Conservation (phyloP, 352 stramenopile species). For the Globisporangium okanoganense region DNA sequence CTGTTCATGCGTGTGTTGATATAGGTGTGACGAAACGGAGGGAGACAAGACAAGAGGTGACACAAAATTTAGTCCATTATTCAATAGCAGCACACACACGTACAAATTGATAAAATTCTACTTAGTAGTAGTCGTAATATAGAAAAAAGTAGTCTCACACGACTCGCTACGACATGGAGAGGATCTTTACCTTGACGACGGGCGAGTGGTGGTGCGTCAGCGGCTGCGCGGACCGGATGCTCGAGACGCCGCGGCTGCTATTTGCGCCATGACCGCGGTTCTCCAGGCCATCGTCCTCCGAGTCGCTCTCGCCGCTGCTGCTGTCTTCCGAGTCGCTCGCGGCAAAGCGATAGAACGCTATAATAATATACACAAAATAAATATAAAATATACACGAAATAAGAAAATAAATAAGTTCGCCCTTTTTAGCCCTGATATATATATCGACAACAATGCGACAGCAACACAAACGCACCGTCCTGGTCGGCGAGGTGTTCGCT, state of each 20-base stretch:
- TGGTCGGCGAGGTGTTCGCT: conserved; percentile 9
- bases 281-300: conserved; percentile 15
- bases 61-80: conserved; percentile 9
- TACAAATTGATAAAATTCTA: conserved; percentile 1
- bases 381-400: background rate
- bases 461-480: conserved; percentile 15
- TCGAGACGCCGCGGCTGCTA: conserved; percentile 3
- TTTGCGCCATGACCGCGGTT: conserved; percentile 10
- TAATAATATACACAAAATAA: background rate
- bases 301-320: conserved; percentile 19
- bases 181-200: conserved; percentile 30
- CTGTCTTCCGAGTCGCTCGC: conserved; percentile 48
- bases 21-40: background rate
- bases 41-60: background rate
- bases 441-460: background rate
- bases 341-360: conserved; percentile 51
- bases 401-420: too few relatives aligned
- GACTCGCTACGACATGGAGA: conserved; percentile 15
- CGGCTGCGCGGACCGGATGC: conserved; percentile 22
- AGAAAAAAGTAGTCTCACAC: background rate
- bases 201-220: conserved; percentile 20
- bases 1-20: background rate
- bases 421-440: background rate
- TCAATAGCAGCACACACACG: background rate
- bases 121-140: background rate